phyloP scores from a whole-genome alignment of 768 basidiomycete genomes.

The Tricholoma sp. region DNA sequence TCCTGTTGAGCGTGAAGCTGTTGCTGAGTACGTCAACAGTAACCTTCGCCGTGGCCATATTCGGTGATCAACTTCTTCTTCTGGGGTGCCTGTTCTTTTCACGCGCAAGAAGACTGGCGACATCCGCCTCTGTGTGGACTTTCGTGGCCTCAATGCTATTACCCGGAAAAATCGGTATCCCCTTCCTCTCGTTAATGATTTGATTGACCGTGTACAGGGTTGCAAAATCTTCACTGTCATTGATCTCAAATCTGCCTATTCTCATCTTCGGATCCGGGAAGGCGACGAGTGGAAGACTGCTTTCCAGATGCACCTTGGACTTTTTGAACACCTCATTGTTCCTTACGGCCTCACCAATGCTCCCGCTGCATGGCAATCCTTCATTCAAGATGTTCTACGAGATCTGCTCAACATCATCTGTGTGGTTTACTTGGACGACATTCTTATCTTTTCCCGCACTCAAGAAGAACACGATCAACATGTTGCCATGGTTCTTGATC shows the following conservation, averaged over 20 bases:
- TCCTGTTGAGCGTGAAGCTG: background rate
- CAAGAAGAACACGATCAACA: slow-evolving; percentile 23
- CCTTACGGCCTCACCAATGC: slow-evolving; percentile 31
- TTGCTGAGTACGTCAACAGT: background rate
- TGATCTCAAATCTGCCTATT: slow-evolving; percentile 32
- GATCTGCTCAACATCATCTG: slow-evolving; percentile 32
- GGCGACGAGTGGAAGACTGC: slow-evolving; percentile 42
- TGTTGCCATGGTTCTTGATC: slow-evolving; percentile 25
- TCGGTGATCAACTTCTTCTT: slow-evolving; percentile 3
- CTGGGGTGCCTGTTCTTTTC: slow-evolving; percentile 29
- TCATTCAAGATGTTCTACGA: slow-evolving; percentile 21
- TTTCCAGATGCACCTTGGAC: slow-evolving; percentile 32
- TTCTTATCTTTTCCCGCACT: slow-evolving; percentile 30
- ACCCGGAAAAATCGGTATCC: no score
- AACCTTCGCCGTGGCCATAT: background rate
- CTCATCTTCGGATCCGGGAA: slow-evolving; percentile 7
- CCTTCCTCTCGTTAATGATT: no score
- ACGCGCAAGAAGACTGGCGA: slow-evolving; percentile 22
- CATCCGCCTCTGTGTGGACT: no score
- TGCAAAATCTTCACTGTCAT: slow-evolving; percentile 28
- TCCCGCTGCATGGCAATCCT: slow-evolving; percentile 38
- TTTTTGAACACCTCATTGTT: slow-evolving; percentile 26
- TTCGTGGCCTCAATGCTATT: no score
- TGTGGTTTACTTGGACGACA: slow-evolving; percentile 41
- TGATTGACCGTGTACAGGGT: no score